These are phyloP conservation scores for Neoscytalidium dimidiatum DNA, from an alignment of 2,329 filamentous ascomycete genomes.

Conservation along the genomic window DNA sequence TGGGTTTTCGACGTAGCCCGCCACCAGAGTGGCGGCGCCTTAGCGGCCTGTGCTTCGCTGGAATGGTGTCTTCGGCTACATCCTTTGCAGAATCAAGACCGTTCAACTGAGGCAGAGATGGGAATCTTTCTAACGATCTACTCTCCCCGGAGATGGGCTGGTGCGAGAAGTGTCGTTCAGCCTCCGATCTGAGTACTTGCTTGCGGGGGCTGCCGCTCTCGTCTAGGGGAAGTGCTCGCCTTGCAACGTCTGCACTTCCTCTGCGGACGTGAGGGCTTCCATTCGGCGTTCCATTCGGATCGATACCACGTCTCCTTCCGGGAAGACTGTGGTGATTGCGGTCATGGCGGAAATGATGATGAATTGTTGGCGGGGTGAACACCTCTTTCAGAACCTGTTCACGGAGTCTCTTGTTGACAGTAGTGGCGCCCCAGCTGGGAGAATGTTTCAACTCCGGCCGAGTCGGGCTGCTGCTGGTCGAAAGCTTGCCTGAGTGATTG, in stretches of 20 bases:
- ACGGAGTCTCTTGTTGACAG: slow-evolving; percentile 81
- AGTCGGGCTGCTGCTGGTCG: slow-evolving; percentile 26
- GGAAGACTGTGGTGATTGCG: slow-evolving; percentile 29
- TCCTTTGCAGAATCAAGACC: slow-evolving; percentile 28
- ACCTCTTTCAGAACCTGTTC: slow-evolving; percentile 93
- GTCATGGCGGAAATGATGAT: slow-evolving; percentile 69
- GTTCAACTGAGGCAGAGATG: slow-evolving; percentile 17
- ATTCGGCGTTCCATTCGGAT: not conserved
- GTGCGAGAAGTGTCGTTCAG: slow-evolving; percentile 31
- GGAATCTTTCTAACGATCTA: slow-evolving; percentile 15
- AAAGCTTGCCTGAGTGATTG: slow-evolving; percentile 19
- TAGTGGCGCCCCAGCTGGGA: slow-evolving; percentile 82
- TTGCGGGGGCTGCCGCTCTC: slow-evolving; percentile 32
- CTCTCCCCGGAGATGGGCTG: slow-evolving; percentile 4
- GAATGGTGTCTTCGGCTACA: slow-evolving; percentile 26
- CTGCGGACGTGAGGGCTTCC: slow-evolving; percentile 32
- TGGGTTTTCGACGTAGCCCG: slow-evolving; percentile 71
- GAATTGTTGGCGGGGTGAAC: slow-evolving; percentile 80
- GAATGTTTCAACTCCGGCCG: slow-evolving; percentile 51
- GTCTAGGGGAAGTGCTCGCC: not conserved
- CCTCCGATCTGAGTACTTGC: slow-evolving; percentile 44
- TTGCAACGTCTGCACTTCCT: slow-evolving; percentile 41
- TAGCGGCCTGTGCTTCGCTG: slow-evolving; percentile 31
- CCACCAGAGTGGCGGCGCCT: slow-evolving; percentile 83
- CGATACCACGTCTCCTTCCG: slow-evolving; percentile 6